phyloP scores from a whole-genome alignment of 768 basidiomycete species.

The Piloderma croceum region DNA sequence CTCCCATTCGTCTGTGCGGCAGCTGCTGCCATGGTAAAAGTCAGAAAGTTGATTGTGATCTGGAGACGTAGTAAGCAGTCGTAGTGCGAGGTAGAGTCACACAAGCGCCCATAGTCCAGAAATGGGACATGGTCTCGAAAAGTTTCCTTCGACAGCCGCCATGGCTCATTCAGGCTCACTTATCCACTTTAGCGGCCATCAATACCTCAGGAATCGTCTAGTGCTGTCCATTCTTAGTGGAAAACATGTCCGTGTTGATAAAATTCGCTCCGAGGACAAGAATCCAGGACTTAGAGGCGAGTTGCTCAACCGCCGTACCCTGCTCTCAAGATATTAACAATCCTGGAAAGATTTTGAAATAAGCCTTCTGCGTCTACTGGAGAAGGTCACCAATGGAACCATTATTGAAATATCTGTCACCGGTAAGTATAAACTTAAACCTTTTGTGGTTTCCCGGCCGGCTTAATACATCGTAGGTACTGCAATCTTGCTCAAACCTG shows the following conservation, averaged over 20 bases:
- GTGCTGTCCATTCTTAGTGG: conserved; percentile 89
- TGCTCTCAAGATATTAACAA: not conserved
- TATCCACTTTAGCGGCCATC: conserved; percentile 72
- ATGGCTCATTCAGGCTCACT: conserved; percentile 41
- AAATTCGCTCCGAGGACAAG: conserved; percentile 86
- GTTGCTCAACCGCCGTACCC: conserved; percentile 9
- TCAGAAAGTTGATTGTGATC: no score
- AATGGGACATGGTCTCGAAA: no score
- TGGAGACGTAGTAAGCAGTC: no score
- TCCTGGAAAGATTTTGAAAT: conserved; percentile 76
- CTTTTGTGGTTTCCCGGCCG: no score
- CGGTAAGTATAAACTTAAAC: conserved; percentile 42
- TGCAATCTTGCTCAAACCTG: conserved; percentile 86
- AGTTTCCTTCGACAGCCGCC: conserved; percentile 11
- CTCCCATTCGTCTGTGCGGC: conserved; percentile 30
- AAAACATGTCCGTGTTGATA: conserved; percentile 75
- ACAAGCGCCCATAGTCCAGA: no score
- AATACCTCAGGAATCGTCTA: conserved; percentile 76
- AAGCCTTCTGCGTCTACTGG: conserved; percentile 78
- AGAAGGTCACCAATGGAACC: conserved; percentile 91
- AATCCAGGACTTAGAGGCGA: conserved; percentile 91
- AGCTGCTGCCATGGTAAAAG: conserved; percentile 22
- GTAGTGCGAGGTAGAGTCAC: no score
- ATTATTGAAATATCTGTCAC: conserved; percentile 95
- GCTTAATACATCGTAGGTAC: conserved; percentile 54